Conservation (phyloP, 108 stramenopile genomes). For the Pseudonitzschia delicatissima region DNA sequence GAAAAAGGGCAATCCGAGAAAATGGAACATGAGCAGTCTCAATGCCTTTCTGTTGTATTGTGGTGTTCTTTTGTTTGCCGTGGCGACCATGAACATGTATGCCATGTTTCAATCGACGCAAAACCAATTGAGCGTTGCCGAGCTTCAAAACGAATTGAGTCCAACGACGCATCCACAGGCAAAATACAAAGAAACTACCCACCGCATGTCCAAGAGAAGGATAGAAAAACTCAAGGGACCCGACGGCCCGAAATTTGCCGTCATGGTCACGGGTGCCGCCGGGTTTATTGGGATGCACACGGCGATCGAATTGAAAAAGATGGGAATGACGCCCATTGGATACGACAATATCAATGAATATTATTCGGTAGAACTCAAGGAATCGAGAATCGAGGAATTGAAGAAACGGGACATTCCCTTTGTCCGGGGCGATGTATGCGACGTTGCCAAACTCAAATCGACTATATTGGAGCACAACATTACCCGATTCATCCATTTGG, state of each 20-base stretch:
- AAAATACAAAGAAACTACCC: neutral
- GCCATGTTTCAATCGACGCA: neutral
- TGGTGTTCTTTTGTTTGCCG: neutral
- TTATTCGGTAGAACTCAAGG: constrained; percentile 25
- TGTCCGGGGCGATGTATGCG: constrained; percentile 35
- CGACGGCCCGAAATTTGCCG: constrained; percentile 30
- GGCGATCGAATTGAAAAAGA: constrained; percentile 8
- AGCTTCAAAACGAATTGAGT: neutral
- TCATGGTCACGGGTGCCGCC: constrained; percentile 38
- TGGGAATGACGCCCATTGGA: constrained; percentile 30
- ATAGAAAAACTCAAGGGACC: constrained; percentile 24
- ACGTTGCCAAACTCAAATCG: constrained; percentile 18
- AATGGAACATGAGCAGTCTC: neutral
- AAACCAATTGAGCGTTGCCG: neutral
- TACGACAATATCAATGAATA: constrained; percentile 34
- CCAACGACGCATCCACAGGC: neutral
- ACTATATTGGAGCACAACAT: constrained; percentile 33
- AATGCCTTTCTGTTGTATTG: constrained; percentile 4
- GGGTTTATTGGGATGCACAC: constrained; percentile 36
- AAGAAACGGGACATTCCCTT: constrained; percentile 18
- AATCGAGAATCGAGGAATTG: constrained; percentile 26
- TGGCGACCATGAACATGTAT: constrained; percentile 2
- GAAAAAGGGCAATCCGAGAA: neutral
- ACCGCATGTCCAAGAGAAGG: neutral
- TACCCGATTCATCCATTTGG: constrained; percentile 36